Base-by-base conservation (phyloP, 108 stramenopile species). In the Cyclotella kingstonii region DNA sequence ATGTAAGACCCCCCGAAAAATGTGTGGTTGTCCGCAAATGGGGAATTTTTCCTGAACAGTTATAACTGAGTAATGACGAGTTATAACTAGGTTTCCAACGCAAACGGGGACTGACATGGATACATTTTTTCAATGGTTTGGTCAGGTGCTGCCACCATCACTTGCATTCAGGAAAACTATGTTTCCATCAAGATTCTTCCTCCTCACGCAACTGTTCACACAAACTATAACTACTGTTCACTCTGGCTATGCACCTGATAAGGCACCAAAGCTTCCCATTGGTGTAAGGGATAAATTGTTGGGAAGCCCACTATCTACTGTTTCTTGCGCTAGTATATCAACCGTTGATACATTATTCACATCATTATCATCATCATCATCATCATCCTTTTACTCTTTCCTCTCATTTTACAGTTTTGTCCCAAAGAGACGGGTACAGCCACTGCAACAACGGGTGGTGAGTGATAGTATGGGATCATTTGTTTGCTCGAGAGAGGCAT, bases 381-480 rank as follows among this genome's bases (percentile, higher is more conserved):
- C n/a, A n/a, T 33, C 39, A 1, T 17, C 21, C 17, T 19, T 54
- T 14, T 15, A 30, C 18, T 30, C 21, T 15, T 38, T 36, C 4
- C 23, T 38, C n/a, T 17, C 39, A 22, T 38, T 12, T 36, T 39
- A 2, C 25, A 62, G 60, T 87, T 87, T 63, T 87, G 86, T 60
- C 83, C 86, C 28, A 57, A 78, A 48, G 79, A 67, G 10, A 87
- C 86, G 7, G 89, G 89, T 2, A 79, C 77, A 46, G 62, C 76
- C 21, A 90, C 89, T 27, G 85, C 73, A 28, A 90, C 89, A 7
- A 90, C 89, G 15, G 89, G 89, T 64, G 85, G 85, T 84, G 54
- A 52, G 85, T 57, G 21, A 18, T 36, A 2, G 21, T 44, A 33
- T 23, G 40, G 5, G 21, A 17, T 21, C 21, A 7, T 60, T 39